phyloP scores from a whole-genome alignment of 2,329 filamentous ascomycete species.

The Escovopsis sp. region DNA sequence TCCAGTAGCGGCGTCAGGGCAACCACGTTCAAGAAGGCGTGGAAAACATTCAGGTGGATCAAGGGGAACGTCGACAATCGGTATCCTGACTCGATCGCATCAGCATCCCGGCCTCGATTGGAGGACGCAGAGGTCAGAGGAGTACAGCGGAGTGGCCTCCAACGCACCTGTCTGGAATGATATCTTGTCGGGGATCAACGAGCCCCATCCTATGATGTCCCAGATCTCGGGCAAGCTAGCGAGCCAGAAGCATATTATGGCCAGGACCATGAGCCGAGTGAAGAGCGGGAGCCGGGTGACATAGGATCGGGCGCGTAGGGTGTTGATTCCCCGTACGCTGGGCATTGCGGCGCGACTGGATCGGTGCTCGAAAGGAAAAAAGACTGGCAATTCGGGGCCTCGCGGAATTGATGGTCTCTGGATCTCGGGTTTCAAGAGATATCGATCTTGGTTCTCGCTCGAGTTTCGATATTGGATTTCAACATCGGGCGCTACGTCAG shows the following conservation, averaged over 20 bases:
- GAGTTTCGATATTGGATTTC: too few species aligned
- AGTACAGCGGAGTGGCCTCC: conserved; percentile 1
- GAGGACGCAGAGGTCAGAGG: too few species aligned
- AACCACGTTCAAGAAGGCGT: conserved; percentile 64
- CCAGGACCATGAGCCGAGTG: conserved; percentile 54
- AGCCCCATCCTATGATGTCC: conserved; percentile 63
- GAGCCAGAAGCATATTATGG: conserved; percentile 50
- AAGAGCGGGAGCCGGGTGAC: conserved; percentile 75
- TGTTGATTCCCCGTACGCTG: conserved; percentile 31
- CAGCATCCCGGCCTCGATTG: neutral
- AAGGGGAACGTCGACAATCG: conserved; percentile 85
- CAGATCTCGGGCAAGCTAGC: conserved; percentile 54
- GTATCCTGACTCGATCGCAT: conserved; percentile 49
- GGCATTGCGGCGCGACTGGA: conserved; percentile 12
- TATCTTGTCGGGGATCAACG: conserved; percentile 64
- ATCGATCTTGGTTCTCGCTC: neutral
- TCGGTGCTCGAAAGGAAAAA: too few species aligned
- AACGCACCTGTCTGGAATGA: conserved; percentile 48
- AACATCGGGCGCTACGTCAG: too few species aligned
- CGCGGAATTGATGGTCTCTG: too few species aligned
- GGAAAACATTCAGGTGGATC: conserved; percentile 68
- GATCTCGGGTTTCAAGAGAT: neutral
- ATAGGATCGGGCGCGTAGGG: conserved; percentile 63
- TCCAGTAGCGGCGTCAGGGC: conserved; percentile 80
- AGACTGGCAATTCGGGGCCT: too few species aligned